Evolutionary conservation across 164 flowering plant species (phyloP), one percentile per base, ranked within the genome.

Genomic region (Umbellularia californica): DNA sequence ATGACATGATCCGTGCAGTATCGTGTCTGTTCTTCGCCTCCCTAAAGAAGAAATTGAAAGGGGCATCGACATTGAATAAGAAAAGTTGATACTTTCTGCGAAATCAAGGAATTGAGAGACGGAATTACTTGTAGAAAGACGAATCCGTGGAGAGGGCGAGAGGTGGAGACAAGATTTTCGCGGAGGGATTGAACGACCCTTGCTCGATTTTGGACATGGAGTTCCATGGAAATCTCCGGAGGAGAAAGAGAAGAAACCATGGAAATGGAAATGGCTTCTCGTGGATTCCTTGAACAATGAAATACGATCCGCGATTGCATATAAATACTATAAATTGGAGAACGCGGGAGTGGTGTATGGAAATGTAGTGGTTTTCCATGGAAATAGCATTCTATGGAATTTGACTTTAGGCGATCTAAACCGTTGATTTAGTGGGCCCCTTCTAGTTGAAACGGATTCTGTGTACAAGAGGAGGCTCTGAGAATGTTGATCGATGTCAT

Each of bases 21-120:
- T 19, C 98, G 94, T 19, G 82, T 89, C 76, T 89, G 81, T 82
- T 94, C 97, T 76, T 92, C 97, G 64, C 98, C 97, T 69, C 98
- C 98, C 98, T 94, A 74, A 50, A n/a, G 73, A 78, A 30, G 11
- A 25, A 35, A 65, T 27, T 4, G 14, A 23, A 35, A 20, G 13
- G 14, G 23, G 7, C 11, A 58, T 15, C 5, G 19, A 51, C 50
- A 27, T 23, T 69, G 24, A 58, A 33, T 14, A 33, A 71, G 30
- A 17, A 52, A 17, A 70, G 23, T 9, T 22, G 19, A 0, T 47
- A 13, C 30, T n/a, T 52, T 25, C n/a, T 24, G 51, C 33, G 30
- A 70, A 52, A 58, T 30, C 35, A 30, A 30, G 35, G 6, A 5
- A 30, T 30, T 30, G 5, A 30, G 35, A 30, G 71, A 17, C 20